phyloP scores from a whole-genome alignment of 1,284 basidiomycete genomes.

The Rhodotorula glutinis region DNA sequence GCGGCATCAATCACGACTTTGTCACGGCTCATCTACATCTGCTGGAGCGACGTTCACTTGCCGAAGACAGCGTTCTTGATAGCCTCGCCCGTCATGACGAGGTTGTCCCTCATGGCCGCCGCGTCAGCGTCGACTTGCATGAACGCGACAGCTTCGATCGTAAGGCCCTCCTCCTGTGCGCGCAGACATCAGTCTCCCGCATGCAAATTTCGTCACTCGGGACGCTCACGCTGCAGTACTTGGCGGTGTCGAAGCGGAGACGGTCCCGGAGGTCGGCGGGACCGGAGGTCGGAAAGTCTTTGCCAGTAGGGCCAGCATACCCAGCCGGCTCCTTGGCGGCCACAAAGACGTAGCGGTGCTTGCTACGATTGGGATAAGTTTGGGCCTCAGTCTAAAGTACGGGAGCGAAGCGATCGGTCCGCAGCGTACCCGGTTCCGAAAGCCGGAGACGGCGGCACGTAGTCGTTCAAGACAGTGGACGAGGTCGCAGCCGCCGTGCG shows the following conservation, averaged over 20 bases:
- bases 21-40: no score
- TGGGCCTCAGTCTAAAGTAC: not conserved
- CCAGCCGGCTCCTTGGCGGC: conserved; percentile 10
- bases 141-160: conserved; percentile 22
- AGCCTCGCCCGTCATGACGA: conserved; percentile 13
- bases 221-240: conserved; percentile 16
- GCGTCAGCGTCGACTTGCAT: conserved; percentile 19
- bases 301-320: conserved; percentile 9
- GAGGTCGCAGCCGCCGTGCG: not conserved
- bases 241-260: not conserved
- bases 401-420: not conserved
- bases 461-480: conserved; percentile 13
- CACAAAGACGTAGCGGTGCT: conserved; percentile 31
- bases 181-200: not conserved
- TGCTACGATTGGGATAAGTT: not conserved
- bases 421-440: conserved; percentile 7
- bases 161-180: conserved; percentile 18
- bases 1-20: no score
- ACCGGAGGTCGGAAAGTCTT: conserved; percentile 10
- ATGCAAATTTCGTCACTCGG: no score
- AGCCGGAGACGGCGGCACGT: conserved; percentile 11
- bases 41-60: no score
- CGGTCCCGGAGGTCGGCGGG: conserved; percentile 25
- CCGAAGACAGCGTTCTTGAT: conserved; percentile 23
- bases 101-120: conserved; percentile 17